Base-by-base conservation (phyloP, 2,329 filamentous ascomycete species). In the Pseudocercospora ulei region DNA sequence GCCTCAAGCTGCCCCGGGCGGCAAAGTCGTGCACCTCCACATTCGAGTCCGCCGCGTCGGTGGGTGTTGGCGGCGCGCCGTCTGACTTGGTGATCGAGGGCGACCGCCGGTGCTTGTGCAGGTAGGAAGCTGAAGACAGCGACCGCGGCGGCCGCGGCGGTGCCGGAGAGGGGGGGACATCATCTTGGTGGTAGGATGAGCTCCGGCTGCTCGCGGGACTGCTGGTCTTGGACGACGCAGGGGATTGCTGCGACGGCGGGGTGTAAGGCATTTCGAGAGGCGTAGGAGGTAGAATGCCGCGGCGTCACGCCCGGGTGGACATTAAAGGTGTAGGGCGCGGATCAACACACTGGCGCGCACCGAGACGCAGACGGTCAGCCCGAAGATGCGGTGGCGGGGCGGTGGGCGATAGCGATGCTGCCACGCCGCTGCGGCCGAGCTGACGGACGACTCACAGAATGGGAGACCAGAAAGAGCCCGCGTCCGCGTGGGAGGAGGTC, bases 211-310 rank as follows among this genome's bases (percentile, higher is more conserved):
- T 55, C 38, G 58, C 62, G 48, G 69, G 70, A 49, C 67, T 71
- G 54, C 59, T 65, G 35, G 66, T 61, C 58, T 69, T 70, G 42
- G 73, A 74, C 51, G 69, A 66, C 55, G 68, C 66, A 61, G 73
- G 73, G 53, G 73, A 75, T 62, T 69, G 67, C 63, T 74, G 73
- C 54, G 78, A 75, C 48, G 83, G 83, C 45, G 83, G 82, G 63
- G 83, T 90, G 69, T 90, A 90, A 76, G 83, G 83, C 83, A 90
- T 90, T 27, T 27, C 39, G 27, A 22, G 24, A 35, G 28, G 53
- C 55, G 52, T 49, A 55, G 48, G 57, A 55, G 51, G 56, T 51
- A 41, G 48, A 51, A 47, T 43, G 41, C 25, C 39, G 49, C 48
- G 47, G 49, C 43, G 48, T 62, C 58, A 66, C 49, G 56, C 52